Evolutionary conservation across 768 basidiomycete species (phyloP).

Genomic region (Mycena epipterygia): DNA sequence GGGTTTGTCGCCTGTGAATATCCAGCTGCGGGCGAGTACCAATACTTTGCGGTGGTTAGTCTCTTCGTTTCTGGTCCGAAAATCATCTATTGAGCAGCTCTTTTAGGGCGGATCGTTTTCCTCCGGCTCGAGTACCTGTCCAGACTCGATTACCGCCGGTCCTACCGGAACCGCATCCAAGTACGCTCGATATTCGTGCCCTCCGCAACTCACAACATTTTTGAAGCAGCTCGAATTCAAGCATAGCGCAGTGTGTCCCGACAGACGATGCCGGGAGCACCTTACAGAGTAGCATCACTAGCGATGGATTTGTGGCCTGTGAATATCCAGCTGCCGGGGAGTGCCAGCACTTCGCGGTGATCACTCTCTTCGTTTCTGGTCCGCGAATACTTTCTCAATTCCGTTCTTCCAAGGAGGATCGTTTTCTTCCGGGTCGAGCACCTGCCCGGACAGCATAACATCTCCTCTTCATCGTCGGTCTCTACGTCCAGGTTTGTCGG

Average conservation of each 20-base stretch:
- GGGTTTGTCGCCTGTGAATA: neutral
- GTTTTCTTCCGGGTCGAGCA: constrained; percentile 17
- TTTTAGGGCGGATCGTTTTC: neutral
- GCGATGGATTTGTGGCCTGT: constrained; percentile 8
- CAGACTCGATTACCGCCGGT: neutral
- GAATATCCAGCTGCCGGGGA: neutral
- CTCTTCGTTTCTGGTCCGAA: neutral
- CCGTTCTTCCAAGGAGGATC: neutral
- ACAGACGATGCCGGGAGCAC: neutral
- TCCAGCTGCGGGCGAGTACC: neutral
- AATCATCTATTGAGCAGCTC: neutral
- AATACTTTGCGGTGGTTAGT: neutral
- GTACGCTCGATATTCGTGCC: neutral
- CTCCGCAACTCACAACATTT: neutral
- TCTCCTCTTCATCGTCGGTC: too few species aligned
- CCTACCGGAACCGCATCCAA: neutral
- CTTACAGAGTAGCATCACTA: neutral
- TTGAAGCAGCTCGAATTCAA: neutral
- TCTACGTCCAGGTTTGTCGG: too few species aligned
- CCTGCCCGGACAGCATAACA: constrained; percentile 5
- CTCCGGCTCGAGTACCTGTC: neutral
- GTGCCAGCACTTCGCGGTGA: constrained; percentile 4
- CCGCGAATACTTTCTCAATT: neutral
- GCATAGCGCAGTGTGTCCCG: neutral
- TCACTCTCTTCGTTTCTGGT: neutral